Evolutionary conservation across 2,329 filamentous ascomycete genomes (phyloP).

Genomic region (Lachnellula subtilissima): DNA sequence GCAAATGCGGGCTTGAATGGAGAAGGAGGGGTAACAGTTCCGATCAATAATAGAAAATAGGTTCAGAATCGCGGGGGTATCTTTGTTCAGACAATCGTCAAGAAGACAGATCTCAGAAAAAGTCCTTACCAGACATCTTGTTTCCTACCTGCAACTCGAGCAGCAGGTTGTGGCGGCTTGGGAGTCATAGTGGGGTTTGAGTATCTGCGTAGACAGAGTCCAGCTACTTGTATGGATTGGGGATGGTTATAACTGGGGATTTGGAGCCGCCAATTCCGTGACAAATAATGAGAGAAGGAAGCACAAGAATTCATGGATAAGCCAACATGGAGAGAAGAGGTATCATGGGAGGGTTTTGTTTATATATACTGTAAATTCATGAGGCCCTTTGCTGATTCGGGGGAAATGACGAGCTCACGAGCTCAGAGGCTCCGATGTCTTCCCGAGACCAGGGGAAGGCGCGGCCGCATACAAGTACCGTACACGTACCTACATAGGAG

Average conservation of each 20-base stretch:
- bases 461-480: too few species aligned
- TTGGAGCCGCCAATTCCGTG: conserved; percentile 4
- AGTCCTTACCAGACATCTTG: conserved; percentile 55
- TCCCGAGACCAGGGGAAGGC: background rate
- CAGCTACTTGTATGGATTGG: background rate
- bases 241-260: background rate
- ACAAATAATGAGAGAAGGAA: conserved; percentile 2
- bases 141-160: conserved; percentile 47
- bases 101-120: background rate
- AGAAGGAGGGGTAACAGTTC: background rate
- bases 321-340: background rate
- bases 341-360: background rate
- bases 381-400: background rate
- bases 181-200: conserved; percentile 23
- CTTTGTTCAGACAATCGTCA: background rate
- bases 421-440: background rate
- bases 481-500: too few species aligned
- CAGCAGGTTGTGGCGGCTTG: conserved; percentile 44
- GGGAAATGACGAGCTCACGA: background rate
- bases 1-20: background rate
- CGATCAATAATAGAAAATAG: background rate
- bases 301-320: conserved; percentile 13
- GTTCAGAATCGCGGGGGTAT: background rate
- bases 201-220: conserved; percentile 14
- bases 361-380: background rate